Evolutionary conservation across 345 rosid genomes (phyloP), one percentile per base, ranked within the genome.

Genomic region (Moricandia arvensis): DNA sequence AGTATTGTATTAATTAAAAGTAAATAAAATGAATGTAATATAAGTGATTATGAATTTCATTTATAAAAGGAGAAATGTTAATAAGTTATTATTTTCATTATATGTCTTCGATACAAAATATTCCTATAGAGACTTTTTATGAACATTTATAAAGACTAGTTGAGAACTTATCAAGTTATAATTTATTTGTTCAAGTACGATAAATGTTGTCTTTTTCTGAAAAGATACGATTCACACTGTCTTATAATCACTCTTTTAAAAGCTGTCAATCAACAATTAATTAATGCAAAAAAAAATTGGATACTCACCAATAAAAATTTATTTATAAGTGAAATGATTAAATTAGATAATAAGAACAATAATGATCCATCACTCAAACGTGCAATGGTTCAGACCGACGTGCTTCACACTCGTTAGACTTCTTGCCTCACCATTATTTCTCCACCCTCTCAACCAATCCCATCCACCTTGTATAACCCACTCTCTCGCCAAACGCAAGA

Each of bases 351-450:
- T 16, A 26, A 34, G 17, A 26, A 54, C 59, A 21, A 55, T 0
- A 9, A 55, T 13, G 27, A 57, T 41, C 6, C 18, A 70, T 70
- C 15, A 76, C 45, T 16, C 54, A 31, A 65, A 71, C 66, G 68
- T 71, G 68, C 68, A 37, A 72, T 78, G 59, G 66, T 72, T 60
- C 59, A 79, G 74, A 79, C 55, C 21, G 38, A 68, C 82, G 78
- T 79, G 82, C 75, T 63, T 68, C 53, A 30, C 21, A 63, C 16
- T 55, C 67, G 57, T 79, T 79, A 21, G 78, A 79, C 79, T 47
- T 54, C 62, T 7, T 34, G 24, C 45, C 55, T 7, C 10, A 43
- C 26, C 82, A 79, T 73, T 68, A 61, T 57, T 68, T 73, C 75
- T 24, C 82, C 74, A 63, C 82, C 1, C 55, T 43, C 82, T 79